These are phyloP conservation scores for Lipomyces yarrowii DNA, from an alignment of 1,139 yeast genomes.

Conservation along the genomic window DNA sequence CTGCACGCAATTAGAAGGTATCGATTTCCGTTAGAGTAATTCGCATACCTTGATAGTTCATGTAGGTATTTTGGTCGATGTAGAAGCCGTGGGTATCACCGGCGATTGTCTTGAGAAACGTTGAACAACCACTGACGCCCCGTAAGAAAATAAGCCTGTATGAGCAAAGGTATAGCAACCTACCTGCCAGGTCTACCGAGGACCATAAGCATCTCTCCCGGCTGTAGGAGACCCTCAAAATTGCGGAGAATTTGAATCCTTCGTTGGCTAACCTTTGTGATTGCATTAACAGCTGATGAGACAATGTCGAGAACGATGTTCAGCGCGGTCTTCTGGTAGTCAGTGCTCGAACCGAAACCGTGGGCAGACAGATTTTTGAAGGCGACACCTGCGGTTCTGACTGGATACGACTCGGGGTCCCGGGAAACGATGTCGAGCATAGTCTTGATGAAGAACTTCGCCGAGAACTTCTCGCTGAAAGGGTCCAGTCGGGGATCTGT, in stretches of 20 bases:
- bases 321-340: constrained; percentile 72
- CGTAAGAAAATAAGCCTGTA: constrained; percentile 34
- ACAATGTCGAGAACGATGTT: constrained; percentile 48
- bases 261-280: constrained; percentile 31
- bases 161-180: neutral
- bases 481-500: constrained; percentile 57
- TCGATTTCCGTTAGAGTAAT: neutral
- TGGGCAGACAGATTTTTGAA: constrained; percentile 69
- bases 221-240: constrained; percentile 66
- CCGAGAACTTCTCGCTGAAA: constrained; percentile 55
- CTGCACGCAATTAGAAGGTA: constrained; percentile 34
- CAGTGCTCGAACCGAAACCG: constrained; percentile 78
- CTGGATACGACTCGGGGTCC: constrained; percentile 68
- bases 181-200: constrained; percentile 66
- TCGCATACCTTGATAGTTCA: constrained; percentile 54
- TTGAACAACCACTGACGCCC: constrained; percentile 57
- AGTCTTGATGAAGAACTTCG: constrained; percentile 75
- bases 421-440: constrained; percentile 57
- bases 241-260: constrained; percentile 62
- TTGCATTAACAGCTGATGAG: constrained; percentile 38
- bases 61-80: constrained; percentile 51
- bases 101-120: constrained; percentile 57
- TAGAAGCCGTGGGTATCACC: constrained; percentile 68
- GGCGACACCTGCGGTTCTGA: constrained; percentile 65
- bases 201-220: constrained; percentile 62